A percentile compares a stretch with the other conserved stretches of the same genome.
phyloP scores from a whole-genome alignment of 2,329 filamentous ascomycete genomes.

The Colletotrichum higginsianum region DNA sequence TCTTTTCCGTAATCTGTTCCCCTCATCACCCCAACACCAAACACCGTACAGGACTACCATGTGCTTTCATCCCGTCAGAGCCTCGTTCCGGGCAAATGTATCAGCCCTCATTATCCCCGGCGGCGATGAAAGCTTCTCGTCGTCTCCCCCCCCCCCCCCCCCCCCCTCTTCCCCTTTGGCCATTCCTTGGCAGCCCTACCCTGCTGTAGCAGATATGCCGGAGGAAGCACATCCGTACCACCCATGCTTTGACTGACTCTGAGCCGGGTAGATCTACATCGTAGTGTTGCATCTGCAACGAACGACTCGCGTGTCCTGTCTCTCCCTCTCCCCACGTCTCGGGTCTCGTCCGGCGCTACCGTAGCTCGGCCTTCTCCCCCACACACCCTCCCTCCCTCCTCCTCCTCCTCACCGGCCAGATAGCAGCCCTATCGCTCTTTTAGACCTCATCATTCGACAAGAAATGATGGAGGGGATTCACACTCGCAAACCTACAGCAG shows the following conservation, averaged over 20 bases:
- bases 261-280: background rate
- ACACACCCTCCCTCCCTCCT: too few species aligned
- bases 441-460: background rate
- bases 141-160: background rate
- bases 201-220: conserved; percentile 36
- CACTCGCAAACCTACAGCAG: background rate
- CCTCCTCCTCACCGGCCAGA: background rate
- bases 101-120: background rate
- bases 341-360: conserved; percentile 21
- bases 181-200: conserved; percentile 31
- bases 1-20: background rate
- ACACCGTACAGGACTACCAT: too few species aligned
- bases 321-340: background rate
- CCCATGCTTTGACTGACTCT: conserved; percentile 16
- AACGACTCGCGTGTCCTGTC: conserved; percentile 21
- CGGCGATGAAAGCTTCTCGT: conserved; percentile 26
- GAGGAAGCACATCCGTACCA: conserved; percentile 32
- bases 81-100: conserved; percentile 4
- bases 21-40: background rate
- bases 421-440: conserved; percentile 7
- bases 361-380: background rate
- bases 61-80: background rate
- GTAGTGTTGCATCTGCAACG: conserved; percentile 23
- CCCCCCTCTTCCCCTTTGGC: background rate
- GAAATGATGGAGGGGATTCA: background rate